Evolutionary conservation across 495 filamentous ascomycete species (phyloP).

Genomic region (Venustampulla echinocandica): DNA sequence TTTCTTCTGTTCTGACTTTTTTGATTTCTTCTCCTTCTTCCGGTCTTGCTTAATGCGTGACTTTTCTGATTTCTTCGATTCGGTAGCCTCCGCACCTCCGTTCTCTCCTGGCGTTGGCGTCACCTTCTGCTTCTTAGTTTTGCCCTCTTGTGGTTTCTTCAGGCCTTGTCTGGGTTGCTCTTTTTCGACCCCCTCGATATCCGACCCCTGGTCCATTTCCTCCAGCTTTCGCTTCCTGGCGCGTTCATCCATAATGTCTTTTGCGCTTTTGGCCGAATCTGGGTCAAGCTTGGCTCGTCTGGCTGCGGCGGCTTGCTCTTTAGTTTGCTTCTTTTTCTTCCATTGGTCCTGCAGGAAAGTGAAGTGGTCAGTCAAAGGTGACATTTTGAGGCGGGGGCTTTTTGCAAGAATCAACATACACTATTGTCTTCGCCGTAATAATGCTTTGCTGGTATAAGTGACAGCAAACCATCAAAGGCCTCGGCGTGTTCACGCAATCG

Average conservation of each 20-base stretch:
- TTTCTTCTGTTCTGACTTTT: conserved; percentile 34
- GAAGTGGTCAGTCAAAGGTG: conserved; percentile 2
- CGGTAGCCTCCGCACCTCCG: not conserved
- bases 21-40: conserved; percentile 24
- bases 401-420: conserved; percentile 46
- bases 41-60: conserved; percentile 13
- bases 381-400: conserved; percentile 2
- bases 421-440: conserved; percentile 82
- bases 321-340: conserved; percentile 80
- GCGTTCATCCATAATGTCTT: conserved; percentile 78
- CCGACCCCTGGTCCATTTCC: conserved; percentile 28
- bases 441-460: conserved; percentile 84
- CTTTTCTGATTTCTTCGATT: conserved; percentile 8
- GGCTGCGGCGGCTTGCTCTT: conserved; percentile 68
- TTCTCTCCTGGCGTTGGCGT: not conserved
- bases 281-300: conserved; percentile 80
- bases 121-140: conserved; percentile 23
- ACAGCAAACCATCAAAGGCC: conserved; percentile 85
- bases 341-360: conserved; percentile 60
- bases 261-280: conserved; percentile 67
- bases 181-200: conserved; percentile 34
- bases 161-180: conserved; percentile 48
- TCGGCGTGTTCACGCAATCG: conserved; percentile 76
- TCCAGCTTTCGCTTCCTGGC: conserved; percentile 64
- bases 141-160: conserved; percentile 27